These are phyloP conservation scores for Corchorus olitorius DNA, from an alignment of 345 rosid genomes.

Conservation along the genomic window DNA sequence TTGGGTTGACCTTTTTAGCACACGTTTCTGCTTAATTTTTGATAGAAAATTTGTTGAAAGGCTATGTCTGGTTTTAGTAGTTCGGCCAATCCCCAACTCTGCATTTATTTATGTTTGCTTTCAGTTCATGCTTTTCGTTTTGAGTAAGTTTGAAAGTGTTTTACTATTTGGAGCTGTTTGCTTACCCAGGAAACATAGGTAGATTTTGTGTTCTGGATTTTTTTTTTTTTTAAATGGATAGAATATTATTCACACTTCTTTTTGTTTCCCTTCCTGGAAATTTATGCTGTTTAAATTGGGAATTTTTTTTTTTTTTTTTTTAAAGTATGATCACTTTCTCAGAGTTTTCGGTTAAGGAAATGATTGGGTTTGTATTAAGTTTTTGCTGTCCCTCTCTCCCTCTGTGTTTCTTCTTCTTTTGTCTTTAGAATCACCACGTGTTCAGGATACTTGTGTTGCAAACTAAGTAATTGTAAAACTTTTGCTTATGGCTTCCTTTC, in stretches of 20 bases:
- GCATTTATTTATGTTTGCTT: background rate
- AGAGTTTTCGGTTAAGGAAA: background rate
- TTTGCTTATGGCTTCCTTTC: background rate
- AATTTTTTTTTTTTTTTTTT: background rate
- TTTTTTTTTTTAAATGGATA: background rate
- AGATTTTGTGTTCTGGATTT: background rate
- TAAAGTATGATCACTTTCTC: background rate
- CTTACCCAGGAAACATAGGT: background rate
- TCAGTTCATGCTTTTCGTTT: background rate
- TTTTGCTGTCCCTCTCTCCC: too few relatives aligned
- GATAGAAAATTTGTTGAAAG: background rate
- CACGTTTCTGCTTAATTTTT: background rate
- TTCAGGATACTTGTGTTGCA: background rate
- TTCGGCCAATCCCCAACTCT: conserved; percentile 10
- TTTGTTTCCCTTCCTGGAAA: too few relatives aligned
- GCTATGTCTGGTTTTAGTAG: conserved; percentile 6
- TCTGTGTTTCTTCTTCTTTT: too few relatives aligned
- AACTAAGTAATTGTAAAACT: background rate
- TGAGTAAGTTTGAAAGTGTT: background rate
- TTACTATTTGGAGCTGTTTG: background rate
- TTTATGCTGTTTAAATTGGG: background rate
- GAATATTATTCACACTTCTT: background rate
- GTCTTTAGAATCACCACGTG: background rate
- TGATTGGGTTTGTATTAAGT: background rate
- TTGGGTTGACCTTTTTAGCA: conserved; percentile 18